phyloP scores from a whole-genome alignment of 495 filamentous ascomycete species.

The Penicillium steckii region DNA sequence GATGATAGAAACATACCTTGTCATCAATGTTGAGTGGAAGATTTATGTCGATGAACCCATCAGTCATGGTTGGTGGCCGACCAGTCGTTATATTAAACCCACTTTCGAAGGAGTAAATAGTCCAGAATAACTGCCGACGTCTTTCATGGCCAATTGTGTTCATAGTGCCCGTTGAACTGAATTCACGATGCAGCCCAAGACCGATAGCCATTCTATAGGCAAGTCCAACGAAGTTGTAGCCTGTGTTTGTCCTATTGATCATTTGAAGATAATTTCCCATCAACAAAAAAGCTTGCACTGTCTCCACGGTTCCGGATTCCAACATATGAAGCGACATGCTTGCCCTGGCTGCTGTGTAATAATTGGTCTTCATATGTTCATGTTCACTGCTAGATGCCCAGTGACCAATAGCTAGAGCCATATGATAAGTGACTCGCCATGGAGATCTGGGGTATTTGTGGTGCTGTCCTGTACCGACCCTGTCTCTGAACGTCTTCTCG shows the following conservation, averaged over 20 bases:
- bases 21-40: slow-evolving; percentile 25
- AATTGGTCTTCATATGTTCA: slow-evolving; percentile 9
- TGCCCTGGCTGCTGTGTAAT: slow-evolving; percentile 24
- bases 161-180: neutral
- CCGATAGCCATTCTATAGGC: slow-evolving; percentile 46
- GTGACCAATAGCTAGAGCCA: slow-evolving; percentile 26
- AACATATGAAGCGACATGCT: slow-evolving; percentile 27
- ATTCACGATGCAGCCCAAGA: slow-evolving; percentile 43
- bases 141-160: slow-evolving; percentile 17
- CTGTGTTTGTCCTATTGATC: slow-evolving; percentile 21
- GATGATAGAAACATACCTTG: slow-evolving; percentile 1
- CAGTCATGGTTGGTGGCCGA: slow-evolving; percentile 18
- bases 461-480: slow-evolving; percentile 6
- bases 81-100: slow-evolving; percentile 28
- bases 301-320: slow-evolving; percentile 22
- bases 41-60: slow-evolving; percentile 24
- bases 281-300: slow-evolving; percentile 24
- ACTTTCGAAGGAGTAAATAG: slow-evolving; percentile 29
- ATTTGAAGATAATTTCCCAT: slow-evolving; percentile 28
- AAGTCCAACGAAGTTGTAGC: slow-evolving; percentile 32
- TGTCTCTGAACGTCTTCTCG: slow-evolving; percentile 22
- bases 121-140: slow-evolving; percentile 22
- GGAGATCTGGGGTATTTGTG: slow-evolving; percentile 11
- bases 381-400: slow-evolving; percentile 13
- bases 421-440: slow-evolving; percentile 22